A percentile compares a stretch with the other conserved stretches of the same genome.
Evolutionary conservation across 495 filamentous ascomycete genomes (phyloP).

Genomic region (Lasiosphaeria hispida): DNA sequence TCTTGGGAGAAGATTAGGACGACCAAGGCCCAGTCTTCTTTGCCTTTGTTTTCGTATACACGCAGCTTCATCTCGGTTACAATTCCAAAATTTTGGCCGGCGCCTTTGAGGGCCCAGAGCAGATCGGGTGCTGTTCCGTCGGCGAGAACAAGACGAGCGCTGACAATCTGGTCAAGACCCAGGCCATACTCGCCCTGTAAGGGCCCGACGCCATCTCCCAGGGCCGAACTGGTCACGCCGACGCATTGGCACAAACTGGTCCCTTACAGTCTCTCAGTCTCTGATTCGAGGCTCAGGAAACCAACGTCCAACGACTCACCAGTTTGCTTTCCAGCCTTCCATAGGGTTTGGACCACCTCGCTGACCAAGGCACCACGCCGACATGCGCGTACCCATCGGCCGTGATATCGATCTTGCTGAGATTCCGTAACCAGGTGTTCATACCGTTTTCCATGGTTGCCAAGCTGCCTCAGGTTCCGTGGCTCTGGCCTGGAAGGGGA

Average conservation of each 20-base stretch:
- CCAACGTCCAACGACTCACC: conserved; percentile 8
- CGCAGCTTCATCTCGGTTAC: conserved; percentile 48
- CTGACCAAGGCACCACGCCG: conserved; percentile 41
- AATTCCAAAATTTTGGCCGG: conserved; percentile 62
- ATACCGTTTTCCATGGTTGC: conserved; percentile 44
- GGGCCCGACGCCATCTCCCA: conserved; percentile 61
- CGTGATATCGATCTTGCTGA: conserved; percentile 41
- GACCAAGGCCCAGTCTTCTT: conserved; percentile 36
- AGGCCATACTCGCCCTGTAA: conserved; percentile 58
- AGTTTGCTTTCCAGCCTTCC: conserved; percentile 33
- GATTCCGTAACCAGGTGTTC: conserved; percentile 41
- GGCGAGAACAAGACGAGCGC: conserved; percentile 52
- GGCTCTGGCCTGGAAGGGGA: conserved; percentile 50
- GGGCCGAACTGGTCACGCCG: conserved; percentile 46
- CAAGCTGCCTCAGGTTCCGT: conserved; percentile 40
- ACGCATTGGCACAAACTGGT: conserved; percentile 56
- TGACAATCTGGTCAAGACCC: conserved; percentile 53
- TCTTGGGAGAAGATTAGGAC: conserved; percentile 45
- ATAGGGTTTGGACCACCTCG: conserved; percentile 31
- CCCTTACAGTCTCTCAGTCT: conserved; percentile 4
- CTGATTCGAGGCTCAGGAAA: neutral
- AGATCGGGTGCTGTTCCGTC: conserved; percentile 51
- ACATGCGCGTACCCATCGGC: conserved; percentile 43
- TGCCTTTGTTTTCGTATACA: conserved; percentile 42
- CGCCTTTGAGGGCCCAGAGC: conserved; percentile 57